phyloP scores from a whole-genome alignment of 805 yeast genomes.

The Wickerhamiella alocasiicola region DNA sequence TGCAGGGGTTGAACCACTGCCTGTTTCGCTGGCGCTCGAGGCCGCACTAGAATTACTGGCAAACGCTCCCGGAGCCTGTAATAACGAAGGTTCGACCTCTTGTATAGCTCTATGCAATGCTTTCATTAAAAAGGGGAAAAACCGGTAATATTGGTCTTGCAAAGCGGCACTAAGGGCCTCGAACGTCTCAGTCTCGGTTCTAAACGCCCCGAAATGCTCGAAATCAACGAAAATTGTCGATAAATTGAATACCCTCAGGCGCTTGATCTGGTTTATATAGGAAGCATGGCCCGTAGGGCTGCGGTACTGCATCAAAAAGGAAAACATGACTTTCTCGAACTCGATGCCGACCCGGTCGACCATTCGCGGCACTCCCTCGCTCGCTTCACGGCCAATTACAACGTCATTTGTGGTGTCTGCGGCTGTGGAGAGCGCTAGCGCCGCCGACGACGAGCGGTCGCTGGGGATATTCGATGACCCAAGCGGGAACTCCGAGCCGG shows the following conservation, averaged over 20 bases:
- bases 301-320: constrained; percentile 59
- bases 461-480: too few species aligned
- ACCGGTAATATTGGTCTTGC: constrained; percentile 77
- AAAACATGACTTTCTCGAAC: too few species aligned
- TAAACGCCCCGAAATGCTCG: constrained; percentile 47
- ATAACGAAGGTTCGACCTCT: constrained; percentile 59
- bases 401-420: too few species aligned
- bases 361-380: too few species aligned
- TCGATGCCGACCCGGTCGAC: too few species aligned
- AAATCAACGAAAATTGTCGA: constrained; percentile 77
- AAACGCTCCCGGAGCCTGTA: constrained; percentile 23
- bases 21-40: constrained; percentile 3
- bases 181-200: constrained; percentile 40
- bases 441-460: too few species aligned
- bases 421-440: too few species aligned
- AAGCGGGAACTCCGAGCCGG: too few species aligned
- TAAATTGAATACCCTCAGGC: constrained; percentile 64
- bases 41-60: constrained; percentile 22
- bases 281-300: constrained; percentile 35
- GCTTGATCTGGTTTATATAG: constrained; percentile 68
- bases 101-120: constrained; percentile 66
- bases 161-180: constrained; percentile 86
- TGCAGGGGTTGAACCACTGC: background rate
- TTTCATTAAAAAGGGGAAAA: constrained; percentile 67
- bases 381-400: too few species aligned